These are phyloP conservation scores for Pterocarpus macrocarpus DNA, from an alignment of 306 rosid species.

Conservation along the genomic window DNA sequence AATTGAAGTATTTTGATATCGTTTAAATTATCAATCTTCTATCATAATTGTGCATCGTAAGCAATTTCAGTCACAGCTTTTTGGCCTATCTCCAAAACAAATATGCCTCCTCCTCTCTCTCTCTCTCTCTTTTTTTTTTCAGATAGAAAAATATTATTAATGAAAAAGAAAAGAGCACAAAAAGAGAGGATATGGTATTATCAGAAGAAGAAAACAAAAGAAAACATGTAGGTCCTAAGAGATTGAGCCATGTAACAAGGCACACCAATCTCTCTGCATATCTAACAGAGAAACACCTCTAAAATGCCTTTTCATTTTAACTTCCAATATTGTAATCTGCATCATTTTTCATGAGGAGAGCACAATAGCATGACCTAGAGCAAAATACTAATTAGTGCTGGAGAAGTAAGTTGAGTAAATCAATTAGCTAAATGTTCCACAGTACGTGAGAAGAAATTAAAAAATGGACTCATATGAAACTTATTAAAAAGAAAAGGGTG, in stretches of 20 bases:
- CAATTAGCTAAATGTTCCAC: conserved; percentile 13
- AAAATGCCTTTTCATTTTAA: not conserved
- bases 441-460: conserved; percentile 25
- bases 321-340: not conserved
- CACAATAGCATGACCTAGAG: conserved; percentile 23
- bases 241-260: too few relatives aligned
- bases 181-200: too few relatives aligned
- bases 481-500: not conserved
- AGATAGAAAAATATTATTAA: not conserved
- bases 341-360: conserved; percentile 26
- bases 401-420: conserved; percentile 4
- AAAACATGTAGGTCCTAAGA: too few relatives aligned
- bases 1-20: not conserved
- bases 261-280: too few relatives aligned
- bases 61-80: conserved; percentile 1
- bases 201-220: too few relatives aligned
- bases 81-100: conserved; percentile 14
- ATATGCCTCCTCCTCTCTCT: not conserved
- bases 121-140: not conserved
- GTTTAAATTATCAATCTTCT: not conserved
- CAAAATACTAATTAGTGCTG: conserved; percentile 22
- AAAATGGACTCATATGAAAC: conserved; percentile 21
- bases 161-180: not conserved
- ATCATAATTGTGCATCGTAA: conserved; percentile 26
- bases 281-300: too few relatives aligned